Base-by-base conservation (phyloP, 2,329 filamentous ascomycete genomes). In the Ceratocystiopsis minuta region DNA sequence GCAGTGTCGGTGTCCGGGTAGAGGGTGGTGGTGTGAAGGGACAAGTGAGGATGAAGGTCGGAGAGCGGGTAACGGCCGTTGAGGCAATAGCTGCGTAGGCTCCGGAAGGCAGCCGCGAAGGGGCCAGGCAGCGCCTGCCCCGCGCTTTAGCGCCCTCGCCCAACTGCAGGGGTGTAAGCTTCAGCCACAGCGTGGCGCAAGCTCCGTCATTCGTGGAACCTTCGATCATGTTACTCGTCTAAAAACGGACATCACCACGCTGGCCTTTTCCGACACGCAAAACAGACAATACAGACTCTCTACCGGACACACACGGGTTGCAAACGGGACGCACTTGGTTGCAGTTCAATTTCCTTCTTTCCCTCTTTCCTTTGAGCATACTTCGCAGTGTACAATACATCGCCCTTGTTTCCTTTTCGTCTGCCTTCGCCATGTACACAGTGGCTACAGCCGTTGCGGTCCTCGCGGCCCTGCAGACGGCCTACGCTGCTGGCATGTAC, bases 401-500 rank as follows among this genome's bases (percentile, higher is more conserved):
- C 24, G 2, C 7, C 24, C 24, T 2, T 6, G 24, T 28, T 28
- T 28, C 20, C 24, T 28, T 7, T 28, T 28, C 11, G 24, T 28
- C 24, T 28, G 24, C 24, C 24, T 28, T 28, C 24, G 24, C 24
- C 24, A 45, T 45, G 44, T 41, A 41, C 16, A 16, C 16, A 14
- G 37, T 17, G 5, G 16, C 66, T 39, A 55, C 75, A 55, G 62
- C 70, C 54, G 66, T 68, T 50, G 69, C 70, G 45, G 74, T 75
- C 45, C 61, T 83, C 39, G 64, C 90, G 48, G 70, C 80, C 47
- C 68, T 74, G 43, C 56, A 82, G 40, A 74, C 80, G 28, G 68
- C 69, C 40, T 70, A 70, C 43, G 75, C 77, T 42, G 79, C 81
- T 49, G 75, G 74, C 50, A 60, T 98, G 46, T 98, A 98, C 64